These are phyloP conservation scores for Akanthomyces muscarius DNA, from an alignment of 2,329 filamentous ascomycete species.

Conservation along the genomic window DNA sequence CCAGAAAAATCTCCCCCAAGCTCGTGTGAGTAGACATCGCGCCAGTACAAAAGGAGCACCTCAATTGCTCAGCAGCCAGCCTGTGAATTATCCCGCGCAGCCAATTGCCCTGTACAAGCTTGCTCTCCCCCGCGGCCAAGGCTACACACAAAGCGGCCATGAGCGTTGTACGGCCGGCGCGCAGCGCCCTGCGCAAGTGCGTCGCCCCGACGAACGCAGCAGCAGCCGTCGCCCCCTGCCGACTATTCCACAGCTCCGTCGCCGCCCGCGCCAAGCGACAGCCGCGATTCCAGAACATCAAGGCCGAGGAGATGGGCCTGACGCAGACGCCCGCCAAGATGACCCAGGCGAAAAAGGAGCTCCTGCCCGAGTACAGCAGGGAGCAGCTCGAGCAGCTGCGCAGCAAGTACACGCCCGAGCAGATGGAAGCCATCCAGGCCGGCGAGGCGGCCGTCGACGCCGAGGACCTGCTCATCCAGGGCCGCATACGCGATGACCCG, in stretches of 20 bases:
- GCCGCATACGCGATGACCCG: conserved; percentile 65
- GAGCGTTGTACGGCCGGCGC: conserved; percentile 53
- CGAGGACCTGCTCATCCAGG: conserved; percentile 70
- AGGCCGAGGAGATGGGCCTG: conserved; percentile 49
- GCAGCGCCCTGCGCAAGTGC: conserved; percentile 50
- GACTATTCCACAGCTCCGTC: conserved; percentile 50
- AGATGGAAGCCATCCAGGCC: conserved; percentile 76
- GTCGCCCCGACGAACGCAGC: conserved; percentile 33
- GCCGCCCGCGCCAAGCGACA: conserved; percentile 42
- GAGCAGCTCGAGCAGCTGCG: conserved; percentile 60
- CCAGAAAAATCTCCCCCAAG: conserved; percentile 16
- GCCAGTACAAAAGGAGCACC: conserved; percentile 4
- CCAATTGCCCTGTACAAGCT: conserved; percentile 7
- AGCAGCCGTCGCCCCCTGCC: conserved; percentile 30
- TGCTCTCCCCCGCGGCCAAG: neutral
- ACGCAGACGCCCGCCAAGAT: conserved; percentile 39
- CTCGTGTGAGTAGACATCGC: conserved; percentile 7
- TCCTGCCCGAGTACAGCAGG: conserved; percentile 61
- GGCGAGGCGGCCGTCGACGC: conserved; percentile 74
- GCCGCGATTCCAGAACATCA: conserved; percentile 51
- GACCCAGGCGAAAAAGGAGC: conserved; percentile 41
- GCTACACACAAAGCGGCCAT: conserved; percentile 35
- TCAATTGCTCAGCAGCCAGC: conserved; percentile 9
- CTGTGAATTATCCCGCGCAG: neutral
- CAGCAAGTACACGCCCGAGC: conserved; percentile 71